A percentile compares a stretch with the other conserved stretches of the same genome.
phyloP scores from a whole-genome alignment of 306 rosid genomes.

The Quercus dentata region DNA sequence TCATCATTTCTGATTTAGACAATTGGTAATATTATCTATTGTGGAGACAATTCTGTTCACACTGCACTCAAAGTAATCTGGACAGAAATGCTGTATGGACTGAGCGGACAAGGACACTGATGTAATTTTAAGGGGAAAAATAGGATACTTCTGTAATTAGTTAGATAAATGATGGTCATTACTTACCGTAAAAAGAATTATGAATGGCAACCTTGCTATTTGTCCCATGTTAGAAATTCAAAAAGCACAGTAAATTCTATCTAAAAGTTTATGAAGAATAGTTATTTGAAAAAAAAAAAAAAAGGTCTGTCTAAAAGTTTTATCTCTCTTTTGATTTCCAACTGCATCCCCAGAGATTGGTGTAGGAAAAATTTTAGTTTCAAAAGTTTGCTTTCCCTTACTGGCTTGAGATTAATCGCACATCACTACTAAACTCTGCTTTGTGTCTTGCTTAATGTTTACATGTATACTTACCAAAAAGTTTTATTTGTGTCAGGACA shows the following conservation, averaged over 20 bases:
- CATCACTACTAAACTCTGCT: constrained; percentile 13
- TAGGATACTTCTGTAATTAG: background rate
- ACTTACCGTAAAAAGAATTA: background rate
- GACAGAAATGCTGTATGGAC: background rate
- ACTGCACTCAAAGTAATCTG: background rate
- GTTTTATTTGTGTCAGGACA: constrained; percentile 42
- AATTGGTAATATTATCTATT: background rate
- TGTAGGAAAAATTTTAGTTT: too few species aligned
- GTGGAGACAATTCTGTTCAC: background rate
- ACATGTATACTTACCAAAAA: constrained; percentile 1
- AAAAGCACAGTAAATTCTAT: background rate
- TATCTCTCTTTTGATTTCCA: background rate
- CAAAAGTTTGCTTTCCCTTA: too few species aligned
- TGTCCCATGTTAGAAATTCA: background rate
- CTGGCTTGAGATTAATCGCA: background rate
- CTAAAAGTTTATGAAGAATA: background rate
- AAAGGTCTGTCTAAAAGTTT: background rate
- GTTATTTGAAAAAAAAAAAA: background rate
- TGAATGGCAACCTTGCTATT: constrained; percentile 8
- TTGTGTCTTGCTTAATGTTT: background rate
- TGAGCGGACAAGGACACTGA: background rate
- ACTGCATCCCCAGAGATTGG: too few species aligned
- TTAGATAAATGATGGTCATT: background rate
- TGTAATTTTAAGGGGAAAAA: background rate
- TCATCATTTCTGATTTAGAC: background rate